These are phyloP conservation scores for Filobasidium wieringae DNA, from an alignment of 768 basidiomycete genomes.

Conservation along the genomic window DNA sequence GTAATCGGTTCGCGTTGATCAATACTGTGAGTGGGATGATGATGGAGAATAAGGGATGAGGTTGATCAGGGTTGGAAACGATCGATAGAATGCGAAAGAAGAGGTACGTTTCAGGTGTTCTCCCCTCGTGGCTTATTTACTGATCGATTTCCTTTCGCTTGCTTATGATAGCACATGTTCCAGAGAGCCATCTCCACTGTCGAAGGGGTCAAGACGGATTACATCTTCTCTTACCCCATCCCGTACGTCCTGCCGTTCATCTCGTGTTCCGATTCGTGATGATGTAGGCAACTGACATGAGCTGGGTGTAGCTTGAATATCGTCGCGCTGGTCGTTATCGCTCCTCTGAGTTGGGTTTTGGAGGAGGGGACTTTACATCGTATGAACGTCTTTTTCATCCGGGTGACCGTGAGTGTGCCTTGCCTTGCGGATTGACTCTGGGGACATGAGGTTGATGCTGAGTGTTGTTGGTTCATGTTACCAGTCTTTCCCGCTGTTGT, in stretches of 20 bases:
- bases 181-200: conserved; percentile 77
- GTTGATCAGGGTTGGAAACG: background rate
- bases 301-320: conserved; percentile 24
- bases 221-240: conserved; percentile 80
- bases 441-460: background rate
- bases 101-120: conserved; percentile 41
- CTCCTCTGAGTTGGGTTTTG: conserved; percentile 63
- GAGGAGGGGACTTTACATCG: conserved; percentile 69
- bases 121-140: background rate
- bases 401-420: conserved; percentile 44
- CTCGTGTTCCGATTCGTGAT: conserved; percentile 40
- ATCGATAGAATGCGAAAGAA: conserved; percentile 48
- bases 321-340: conserved; percentile 60
- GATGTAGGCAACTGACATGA: background rate
- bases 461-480: background rate
- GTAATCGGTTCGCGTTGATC: conserved; percentile 73
- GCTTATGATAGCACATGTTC: conserved; percentile 56
- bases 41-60: background rate
- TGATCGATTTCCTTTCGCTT: background rate
- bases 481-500: conserved; percentile 63
- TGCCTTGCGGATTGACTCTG: background rate
- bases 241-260: conserved; percentile 40
- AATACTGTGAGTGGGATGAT: conserved; percentile 45
- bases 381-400: conserved; percentile 74
- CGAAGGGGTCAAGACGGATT: conserved; percentile 81